Evolutionary conservation across 2,329 filamentous ascomycete genomes (phyloP).

Genomic region (Penicillium glabrum): DNA sequence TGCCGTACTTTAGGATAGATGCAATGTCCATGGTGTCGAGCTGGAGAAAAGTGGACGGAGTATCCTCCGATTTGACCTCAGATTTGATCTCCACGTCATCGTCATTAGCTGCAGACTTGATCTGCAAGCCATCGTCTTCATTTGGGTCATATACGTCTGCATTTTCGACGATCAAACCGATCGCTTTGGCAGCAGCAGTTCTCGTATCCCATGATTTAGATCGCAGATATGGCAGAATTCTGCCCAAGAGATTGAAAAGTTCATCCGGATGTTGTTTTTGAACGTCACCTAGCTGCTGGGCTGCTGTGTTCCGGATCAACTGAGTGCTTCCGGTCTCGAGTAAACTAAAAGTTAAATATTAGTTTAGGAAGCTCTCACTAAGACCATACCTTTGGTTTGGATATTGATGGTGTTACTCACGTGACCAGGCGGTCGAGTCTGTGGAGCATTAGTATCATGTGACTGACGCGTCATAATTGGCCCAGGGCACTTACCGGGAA

Average conservation of each 20-base stretch:
- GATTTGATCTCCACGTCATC: slow-evolving; percentile 41
- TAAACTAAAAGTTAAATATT: slow-evolving; percentile 58
- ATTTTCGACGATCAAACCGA: slow-evolving; percentile 91
- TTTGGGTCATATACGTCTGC: slow-evolving; percentile 88
- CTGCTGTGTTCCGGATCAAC: slow-evolving; percentile 93
- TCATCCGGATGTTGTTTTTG: slow-evolving; percentile 98
- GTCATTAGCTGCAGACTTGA: slow-evolving; percentile 54
- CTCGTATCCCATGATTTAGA: slow-evolving; percentile 98
- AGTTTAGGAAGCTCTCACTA: slow-evolving; percentile 15
- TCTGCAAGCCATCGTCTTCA: slow-evolving; percentile 59
- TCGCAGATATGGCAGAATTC: slow-evolving; percentile 91
- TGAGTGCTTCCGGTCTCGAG: slow-evolving; percentile 96
- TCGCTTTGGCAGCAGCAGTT: slow-evolving; percentile 87
- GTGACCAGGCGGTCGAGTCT: slow-evolving; percentile 85
- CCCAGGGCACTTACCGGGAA: slow-evolving; percentile 39
- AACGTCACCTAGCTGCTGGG: slow-evolving; percentile 94
- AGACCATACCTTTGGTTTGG: not conserved
- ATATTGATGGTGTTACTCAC: slow-evolving; percentile 56
- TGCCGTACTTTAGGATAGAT: slow-evolving; percentile 78
- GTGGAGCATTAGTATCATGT: slow-evolving; percentile 35
- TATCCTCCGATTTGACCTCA: slow-evolving; percentile 41
- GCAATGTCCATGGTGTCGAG: slow-evolving; percentile 75
- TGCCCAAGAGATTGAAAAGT: slow-evolving; percentile 88
- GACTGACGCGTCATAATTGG: slow-evolving; percentile 26
- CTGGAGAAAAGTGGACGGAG: slow-evolving; percentile 56